Evolutionary conservation across 2,329 filamentous ascomycete genomes (phyloP), one percentile per base, ranked within the genome.

Genomic region (Penicillium oxalicum): DNA sequence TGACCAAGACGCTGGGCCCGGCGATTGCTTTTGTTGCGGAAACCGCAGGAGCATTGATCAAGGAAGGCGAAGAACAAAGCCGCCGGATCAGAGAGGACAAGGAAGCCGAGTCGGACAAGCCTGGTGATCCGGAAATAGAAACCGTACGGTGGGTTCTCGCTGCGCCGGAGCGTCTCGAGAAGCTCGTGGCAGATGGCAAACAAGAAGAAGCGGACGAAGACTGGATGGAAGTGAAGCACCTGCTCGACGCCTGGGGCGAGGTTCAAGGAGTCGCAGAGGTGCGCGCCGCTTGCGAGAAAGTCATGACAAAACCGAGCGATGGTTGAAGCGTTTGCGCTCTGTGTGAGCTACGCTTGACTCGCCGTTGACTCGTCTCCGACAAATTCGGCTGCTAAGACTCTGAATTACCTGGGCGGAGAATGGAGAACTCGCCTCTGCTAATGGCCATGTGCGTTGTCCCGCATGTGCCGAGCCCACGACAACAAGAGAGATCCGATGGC

Each of bases 61-160:
- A 66, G 39, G 68, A 72, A 49, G 66, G 68, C 2, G 66, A 71
- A 56, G 64, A 70, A 51, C 61, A 63, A 38, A 58, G 59, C 12
- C 55, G 53, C 36, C 58, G 54, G 42, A 64, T 65, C 29, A 61
- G 56, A 37, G 61, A 63, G 50, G 60, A 57, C 18, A 61, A 60
- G 39, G 40, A 38, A 36, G 46, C 49, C 24, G 53, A 54, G 35
- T 51, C 49, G 18, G 47, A 45, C 1, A 50, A 55, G n/a, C 45
- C 54, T 6, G 62, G 58, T 34, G 60, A 49, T 45, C 53, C 48
- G 3, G 66, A 75, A 47, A 70, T 62, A 54, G 66, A 71, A 40
- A 74, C 71, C 25, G 73, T 76, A 7, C 62, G 61, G 49, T 76
- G 74, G 74, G 72, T 71, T 18, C 54, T 76, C 32, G 67, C 54